A percentile compares a stretch with the other conserved stretches of the same genome.
Evolutionary conservation across 768 basidiomycete genomes (phyloP).

Genomic region (Heimioporus sp.): DNA sequence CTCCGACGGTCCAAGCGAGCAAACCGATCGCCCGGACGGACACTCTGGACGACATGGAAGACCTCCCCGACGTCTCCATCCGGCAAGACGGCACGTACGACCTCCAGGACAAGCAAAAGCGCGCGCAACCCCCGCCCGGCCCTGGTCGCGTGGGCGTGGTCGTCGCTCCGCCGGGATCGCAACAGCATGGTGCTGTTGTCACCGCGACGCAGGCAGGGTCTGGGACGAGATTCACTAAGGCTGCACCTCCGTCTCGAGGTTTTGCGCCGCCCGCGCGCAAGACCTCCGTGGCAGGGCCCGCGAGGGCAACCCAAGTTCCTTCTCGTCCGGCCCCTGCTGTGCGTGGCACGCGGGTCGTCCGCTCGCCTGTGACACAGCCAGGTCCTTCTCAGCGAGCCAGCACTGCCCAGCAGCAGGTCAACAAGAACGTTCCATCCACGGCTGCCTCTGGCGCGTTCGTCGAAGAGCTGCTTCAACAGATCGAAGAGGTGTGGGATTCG

Average conservation of each 20-base stretch:
- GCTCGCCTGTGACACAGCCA: slow-evolving; percentile 13
- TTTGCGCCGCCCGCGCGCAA: slow-evolving; percentile 9
- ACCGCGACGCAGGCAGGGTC: neutral
- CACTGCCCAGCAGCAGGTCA: neutral
- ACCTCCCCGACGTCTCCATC: slow-evolving; percentile 65
- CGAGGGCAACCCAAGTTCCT: slow-evolving; percentile 3
- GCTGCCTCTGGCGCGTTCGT: slow-evolving; percentile 1
- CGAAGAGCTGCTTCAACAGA: slow-evolving; percentile 31
- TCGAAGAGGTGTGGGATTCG: slow-evolving; percentile 46
- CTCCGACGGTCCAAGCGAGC: slow-evolving; percentile 28
- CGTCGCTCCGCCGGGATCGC: slow-evolving; percentile 4
- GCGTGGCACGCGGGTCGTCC: slow-evolving; percentile 8
- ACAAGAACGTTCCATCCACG: slow-evolving; percentile 2
- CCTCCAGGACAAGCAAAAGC: slow-evolving; percentile 29
- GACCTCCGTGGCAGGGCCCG: slow-evolving; percentile 8
- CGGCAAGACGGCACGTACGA: slow-evolving; percentile 56
- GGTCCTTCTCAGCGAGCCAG: slow-evolving; percentile 6
- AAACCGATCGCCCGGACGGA: slow-evolving; percentile 21
- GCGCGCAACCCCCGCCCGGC: slow-evolving; percentile 10
- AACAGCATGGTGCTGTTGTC: slow-evolving; percentile 6
- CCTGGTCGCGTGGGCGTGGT: slow-evolving; percentile 13
- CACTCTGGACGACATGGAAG: slow-evolving; percentile 42
- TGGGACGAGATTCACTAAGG: slow-evolving; percentile 6
- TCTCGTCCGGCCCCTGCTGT: slow-evolving; percentile 15
- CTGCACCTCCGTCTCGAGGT: slow-evolving; percentile 12